Percentiles rank a stretch among this genome's conserved stretches.
Conservation (phyloP, 2,329 filamentous ascomycete species). For the Fusarium sambucinum region DNA sequence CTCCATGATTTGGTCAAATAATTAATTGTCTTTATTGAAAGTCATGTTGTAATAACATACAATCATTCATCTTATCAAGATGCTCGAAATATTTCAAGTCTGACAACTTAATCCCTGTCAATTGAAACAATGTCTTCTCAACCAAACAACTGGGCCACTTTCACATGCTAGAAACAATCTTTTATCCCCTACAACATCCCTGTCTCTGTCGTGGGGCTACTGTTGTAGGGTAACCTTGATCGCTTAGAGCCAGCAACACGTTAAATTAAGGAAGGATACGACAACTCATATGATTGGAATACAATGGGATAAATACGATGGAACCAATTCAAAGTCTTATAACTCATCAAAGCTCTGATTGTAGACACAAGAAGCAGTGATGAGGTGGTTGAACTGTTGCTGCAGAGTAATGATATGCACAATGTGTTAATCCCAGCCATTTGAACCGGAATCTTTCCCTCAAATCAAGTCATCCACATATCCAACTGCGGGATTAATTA, state of each 20-base stretch:
- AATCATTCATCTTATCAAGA: neutral
- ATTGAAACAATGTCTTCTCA: conserved; percentile 26
- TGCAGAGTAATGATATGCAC: conserved; percentile 3
- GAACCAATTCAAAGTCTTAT: neutral
- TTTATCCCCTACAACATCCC: conserved; percentile 6
- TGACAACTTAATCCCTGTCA: neutral
- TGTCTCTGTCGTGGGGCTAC: neutral
- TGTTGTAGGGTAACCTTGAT: conserved; percentile 21
- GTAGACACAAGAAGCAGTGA: neutral
- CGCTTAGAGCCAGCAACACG: neutral
- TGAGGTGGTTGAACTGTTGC: neutral
- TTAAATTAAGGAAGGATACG: neutral
- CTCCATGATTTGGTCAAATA: too few species aligned
- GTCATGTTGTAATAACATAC: neutral
- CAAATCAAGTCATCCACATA: conserved; percentile 14
- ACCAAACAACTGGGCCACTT: conserved; percentile 45
- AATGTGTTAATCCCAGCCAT: conserved; percentile 16
- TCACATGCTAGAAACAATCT: conserved; percentile 41
- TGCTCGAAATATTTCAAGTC: neutral
- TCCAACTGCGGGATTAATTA: conserved; percentile 41
- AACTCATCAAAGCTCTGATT: neutral
- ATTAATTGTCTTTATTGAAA: neutral
- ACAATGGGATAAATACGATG: neutral
- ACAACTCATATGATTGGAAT: neutral
- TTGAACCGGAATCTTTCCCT: neutral